phyloP scores from a whole-genome alignment of 1,284 basidiomycete species.

The Fomitopsis palustris region DNA sequence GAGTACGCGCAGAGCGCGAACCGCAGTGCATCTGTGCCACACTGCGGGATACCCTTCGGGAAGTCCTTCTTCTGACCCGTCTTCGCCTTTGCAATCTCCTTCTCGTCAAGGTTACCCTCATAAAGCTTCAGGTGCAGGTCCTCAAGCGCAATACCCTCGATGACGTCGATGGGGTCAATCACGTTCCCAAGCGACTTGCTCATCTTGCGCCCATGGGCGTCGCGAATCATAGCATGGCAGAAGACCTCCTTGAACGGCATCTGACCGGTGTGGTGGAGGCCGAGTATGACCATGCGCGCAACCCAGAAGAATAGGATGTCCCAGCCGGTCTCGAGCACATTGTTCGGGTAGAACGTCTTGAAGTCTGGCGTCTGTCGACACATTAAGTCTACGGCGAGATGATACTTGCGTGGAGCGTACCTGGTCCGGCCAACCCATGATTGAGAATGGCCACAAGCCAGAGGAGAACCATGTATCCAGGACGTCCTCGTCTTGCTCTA shows the following conservation, averaged over 20 bases:
- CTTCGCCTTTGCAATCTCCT: slow-evolving; percentile 90
- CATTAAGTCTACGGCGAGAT: background rate
- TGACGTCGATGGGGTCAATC: slow-evolving; percentile 96
- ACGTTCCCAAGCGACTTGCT: slow-evolving; percentile 98
- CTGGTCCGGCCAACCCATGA: slow-evolving; percentile 95
- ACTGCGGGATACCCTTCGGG: slow-evolving; percentile 98
- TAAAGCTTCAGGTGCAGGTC: slow-evolving; percentile 85
- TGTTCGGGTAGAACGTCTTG: slow-evolving; percentile 83
- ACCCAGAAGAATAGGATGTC: slow-evolving; percentile 99
- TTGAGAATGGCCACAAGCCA: slow-evolving; percentile 97
- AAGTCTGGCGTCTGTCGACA: slow-evolving; percentile 48
- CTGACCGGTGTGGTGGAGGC: slow-evolving; percentile 83
- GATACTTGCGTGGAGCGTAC: slow-evolving; percentile 36
- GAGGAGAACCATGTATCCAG: slow-evolving; percentile 99
- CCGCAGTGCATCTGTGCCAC: slow-evolving; percentile 94
- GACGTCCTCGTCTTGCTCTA: slow-evolving; percentile 97
- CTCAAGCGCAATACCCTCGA: slow-evolving; percentile 83
- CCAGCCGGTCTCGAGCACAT: slow-evolving; percentile 96
- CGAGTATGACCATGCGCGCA: slow-evolving; percentile 96
- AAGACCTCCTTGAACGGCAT: slow-evolving; percentile 98
- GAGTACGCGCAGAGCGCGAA: slow-evolving; percentile 97
- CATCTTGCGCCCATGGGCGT: slow-evolving; percentile 99
- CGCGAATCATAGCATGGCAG: slow-evolving; percentile 99
- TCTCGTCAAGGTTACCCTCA: slow-evolving; percentile 92
- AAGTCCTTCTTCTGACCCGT: slow-evolving; percentile 99